Conservation (phyloP, 495 filamentous ascomycete genomes). For the Lineolata rhizophorae region DNA sequence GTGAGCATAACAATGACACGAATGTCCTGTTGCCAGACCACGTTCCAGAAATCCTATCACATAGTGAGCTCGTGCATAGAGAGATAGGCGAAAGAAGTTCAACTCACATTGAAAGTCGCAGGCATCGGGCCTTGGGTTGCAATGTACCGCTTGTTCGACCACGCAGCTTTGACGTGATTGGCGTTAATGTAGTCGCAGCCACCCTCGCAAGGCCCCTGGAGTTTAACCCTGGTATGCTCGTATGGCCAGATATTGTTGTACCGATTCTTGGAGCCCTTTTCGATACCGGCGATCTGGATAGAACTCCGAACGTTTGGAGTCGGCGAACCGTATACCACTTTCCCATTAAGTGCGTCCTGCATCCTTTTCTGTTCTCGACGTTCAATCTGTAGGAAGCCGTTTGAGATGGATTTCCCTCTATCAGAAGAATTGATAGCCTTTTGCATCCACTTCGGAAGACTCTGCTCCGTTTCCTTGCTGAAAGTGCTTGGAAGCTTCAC, state of each 20-base stretch:
- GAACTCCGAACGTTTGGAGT: conserved; percentile 11
- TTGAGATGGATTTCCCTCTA: conserved; percentile 57
- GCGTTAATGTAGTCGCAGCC: conserved; percentile 93
- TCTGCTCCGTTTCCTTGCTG: conserved; percentile 18
- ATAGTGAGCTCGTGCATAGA: conserved; percentile 17
- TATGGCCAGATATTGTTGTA: conserved; percentile 98
- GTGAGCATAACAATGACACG: conserved; percentile 90
- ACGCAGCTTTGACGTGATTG: conserved; percentile 54
- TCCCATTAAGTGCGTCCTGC: conserved; percentile 60
- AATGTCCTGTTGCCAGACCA: conserved; percentile 91
- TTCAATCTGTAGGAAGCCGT: conserved; percentile 70
- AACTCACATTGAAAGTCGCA: conserved; percentile 69
- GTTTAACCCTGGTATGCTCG: conserved; percentile 72
- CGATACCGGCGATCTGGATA: conserved; percentile 63
- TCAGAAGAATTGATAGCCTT: conserved; percentile 41
- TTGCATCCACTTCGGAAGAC: conserved; percentile 57
- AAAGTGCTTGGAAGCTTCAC: conserved; percentile 44
- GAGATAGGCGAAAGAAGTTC: not conserved
- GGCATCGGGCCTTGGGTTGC: conserved; percentile 88
- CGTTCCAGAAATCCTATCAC: conserved; percentile 88
- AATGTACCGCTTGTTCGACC: conserved; percentile 79
- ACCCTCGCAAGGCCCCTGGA: conserved; percentile 45
- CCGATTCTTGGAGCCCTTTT: conserved; percentile 83
- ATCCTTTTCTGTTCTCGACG: conserved; percentile 71
- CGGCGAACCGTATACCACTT: conserved; percentile 29